These are phyloP conservation scores for Trichophyton simii DNA, from an alignment of 2,329 filamentous ascomycete genomes.

Conservation along the genomic window DNA sequence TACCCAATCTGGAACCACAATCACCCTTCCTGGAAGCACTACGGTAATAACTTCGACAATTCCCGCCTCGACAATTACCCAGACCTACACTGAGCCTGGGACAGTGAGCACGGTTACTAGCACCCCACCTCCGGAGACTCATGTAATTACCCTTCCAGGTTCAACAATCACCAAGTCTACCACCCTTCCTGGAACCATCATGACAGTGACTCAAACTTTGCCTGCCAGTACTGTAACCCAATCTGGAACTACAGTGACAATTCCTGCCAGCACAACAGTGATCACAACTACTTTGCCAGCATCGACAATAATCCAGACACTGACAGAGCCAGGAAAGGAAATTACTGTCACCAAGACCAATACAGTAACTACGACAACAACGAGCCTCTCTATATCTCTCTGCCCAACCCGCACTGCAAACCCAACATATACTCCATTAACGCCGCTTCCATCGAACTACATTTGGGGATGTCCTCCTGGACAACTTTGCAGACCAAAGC, in stretches of 20 bases:
- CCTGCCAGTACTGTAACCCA: slow-evolving; percentile 13
- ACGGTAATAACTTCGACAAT: slow-evolving; percentile 13
- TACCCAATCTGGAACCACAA: slow-evolving; percentile 8
- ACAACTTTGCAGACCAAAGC: slow-evolving; percentile 29
- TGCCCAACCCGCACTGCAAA: slow-evolving; percentile 22
- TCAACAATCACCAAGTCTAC: background rate
- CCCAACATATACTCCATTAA: slow-evolving; percentile 20
- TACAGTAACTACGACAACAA: slow-evolving; percentile 9
- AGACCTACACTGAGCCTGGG: background rate
- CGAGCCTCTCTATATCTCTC: slow-evolving; percentile 13
- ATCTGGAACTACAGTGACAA: slow-evolving; percentile 10
- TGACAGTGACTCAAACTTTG: slow-evolving; percentile 13
- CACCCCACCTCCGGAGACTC: slow-evolving; percentile 4
- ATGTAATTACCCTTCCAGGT: slow-evolving; percentile 7
- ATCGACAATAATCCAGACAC: background rate
- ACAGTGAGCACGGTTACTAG: background rate
- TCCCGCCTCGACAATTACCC: background rate
- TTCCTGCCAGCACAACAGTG: slow-evolving; percentile 12
- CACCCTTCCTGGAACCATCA: background rate
- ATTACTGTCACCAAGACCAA: slow-evolving; percentile 10
- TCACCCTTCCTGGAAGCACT: slow-evolving; percentile 11
- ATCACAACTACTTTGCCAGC: slow-evolving; percentile 11
- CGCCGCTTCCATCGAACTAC: slow-evolving; percentile 20
- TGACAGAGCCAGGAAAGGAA: slow-evolving; percentile 4
- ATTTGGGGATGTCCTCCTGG: slow-evolving; percentile 33